Base-by-base conservation (phyloP, 371 early-diverging fungal species). In the Mucor velutinosus region DNA sequence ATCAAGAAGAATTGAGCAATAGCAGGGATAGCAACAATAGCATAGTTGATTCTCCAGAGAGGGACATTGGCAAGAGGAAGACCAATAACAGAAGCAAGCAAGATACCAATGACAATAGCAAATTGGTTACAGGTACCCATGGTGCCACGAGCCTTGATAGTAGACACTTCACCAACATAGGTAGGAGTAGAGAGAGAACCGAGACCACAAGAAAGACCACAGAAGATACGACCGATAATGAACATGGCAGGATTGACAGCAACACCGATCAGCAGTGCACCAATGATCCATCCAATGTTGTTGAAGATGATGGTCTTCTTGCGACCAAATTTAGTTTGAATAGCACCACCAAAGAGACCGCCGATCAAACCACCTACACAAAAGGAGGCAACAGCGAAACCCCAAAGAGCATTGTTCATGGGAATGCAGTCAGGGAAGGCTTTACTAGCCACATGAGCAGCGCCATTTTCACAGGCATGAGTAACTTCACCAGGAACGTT, bases 161-260 rank as follows among this genome's bases (percentile, higher is more conserved):
- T 93, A 6, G 94, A 76, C 27, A 96, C 84, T 67, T 95, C 94
- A 15, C 89, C 89, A 21, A 96, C 84, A 65, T 96, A 97, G 2
- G 89, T 86, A 0, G 97, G 92, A 1, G 92, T 89, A 15, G 86
- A 86, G 25, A 90, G 89, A 53, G 93, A 89, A 17, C 89, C 88
- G 4, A 91, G 75, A 14, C 97, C 97, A 37, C 92, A 87, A 5
- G 87, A 94, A 53, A 95, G 66, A 45, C 97, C 97, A 58, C 87
- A 79, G 14, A 92, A 58, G 58, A 96, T 76, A 49, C 97, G 89
- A 0, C 94, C 97, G 61, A 91, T 37, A 53, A 86, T 85, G 59
- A 95, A 88, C 78, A 86, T 86, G 7, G 75, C 81, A 17, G 76
- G 76, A 12, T 80, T 80, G 3, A 79, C 79, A 14, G 90, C 76